Evolutionary conservation across 192 early-diverging fungal genomes (phyloP).

Genomic region (Coemansia sp.): DNA sequence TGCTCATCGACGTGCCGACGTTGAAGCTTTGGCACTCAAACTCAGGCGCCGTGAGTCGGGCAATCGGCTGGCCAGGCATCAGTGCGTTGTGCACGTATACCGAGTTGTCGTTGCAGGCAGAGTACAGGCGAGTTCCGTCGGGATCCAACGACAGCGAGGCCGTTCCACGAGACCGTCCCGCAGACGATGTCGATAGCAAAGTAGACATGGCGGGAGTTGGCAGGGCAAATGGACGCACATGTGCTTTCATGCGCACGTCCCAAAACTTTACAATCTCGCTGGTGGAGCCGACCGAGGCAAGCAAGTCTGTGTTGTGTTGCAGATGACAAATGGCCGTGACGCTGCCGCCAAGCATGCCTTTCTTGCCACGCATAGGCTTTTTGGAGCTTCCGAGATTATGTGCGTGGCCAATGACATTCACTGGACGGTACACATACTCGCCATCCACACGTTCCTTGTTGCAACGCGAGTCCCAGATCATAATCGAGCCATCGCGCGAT

Average conservation of each 20-base stretch:
- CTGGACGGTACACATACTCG: slow-evolving; percentile 28
- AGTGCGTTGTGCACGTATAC: slow-evolving; percentile 70
- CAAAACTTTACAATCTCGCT: slow-evolving; percentile 72
- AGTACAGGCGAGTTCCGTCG: slow-evolving; percentile 64
- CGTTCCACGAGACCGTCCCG: slow-evolving; percentile 51
- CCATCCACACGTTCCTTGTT: slow-evolving; percentile 23
- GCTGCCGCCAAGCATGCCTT: slow-evolving; percentile 14
- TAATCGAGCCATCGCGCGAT: slow-evolving; percentile 68
- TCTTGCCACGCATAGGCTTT: slow-evolving; percentile 17
- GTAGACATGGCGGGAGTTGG: slow-evolving; percentile 39
- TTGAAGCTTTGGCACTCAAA: slow-evolving; percentile 68
- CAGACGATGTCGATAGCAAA: slow-evolving; percentile 41
- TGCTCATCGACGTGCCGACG: slow-evolving; percentile 64
- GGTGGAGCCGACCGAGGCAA: slow-evolving; percentile 31
- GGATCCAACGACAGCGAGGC: slow-evolving; percentile 64
- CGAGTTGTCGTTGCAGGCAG: slow-evolving; percentile 64
- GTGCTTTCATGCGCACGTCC: slow-evolving; percentile 66
- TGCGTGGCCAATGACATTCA: slow-evolving; percentile 26
- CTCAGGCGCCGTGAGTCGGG: slow-evolving; percentile 55
- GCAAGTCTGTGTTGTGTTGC: slow-evolving; percentile 20
- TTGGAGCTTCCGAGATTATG: slow-evolving; percentile 15
- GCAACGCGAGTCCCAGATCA: slow-evolving; percentile 76
- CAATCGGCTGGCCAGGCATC: slow-evolving; percentile 51
- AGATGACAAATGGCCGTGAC: slow-evolving; percentile 29
- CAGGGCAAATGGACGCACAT: slow-evolving; percentile 35